A percentile compares a stretch with the other conserved stretches of the same genome.
Evolutionary conservation across 2,329 filamentous ascomycete species (phyloP).

Genomic region (Botrytis porri): DNA sequence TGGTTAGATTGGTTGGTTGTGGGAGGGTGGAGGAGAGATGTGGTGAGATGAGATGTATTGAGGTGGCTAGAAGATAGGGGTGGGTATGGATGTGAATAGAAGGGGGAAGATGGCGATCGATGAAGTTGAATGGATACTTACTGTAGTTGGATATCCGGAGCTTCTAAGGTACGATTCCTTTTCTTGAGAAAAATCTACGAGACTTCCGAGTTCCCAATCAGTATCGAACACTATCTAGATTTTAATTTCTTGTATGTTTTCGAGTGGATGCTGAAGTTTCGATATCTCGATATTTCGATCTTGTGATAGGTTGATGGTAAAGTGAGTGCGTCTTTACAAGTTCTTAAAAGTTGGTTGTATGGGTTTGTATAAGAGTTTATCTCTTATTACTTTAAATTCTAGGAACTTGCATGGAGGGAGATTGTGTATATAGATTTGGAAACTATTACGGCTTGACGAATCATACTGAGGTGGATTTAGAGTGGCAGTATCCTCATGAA

Average conservation of each 20-base stretch:
- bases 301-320: not conserved
- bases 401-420: rapidly evolving
- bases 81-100: not conserved
- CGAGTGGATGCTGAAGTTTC: not conserved
- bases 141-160: rapidly evolving
- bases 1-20: not conserved
- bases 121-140: not conserved
- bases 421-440: not conserved
- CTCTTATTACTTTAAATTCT: not conserved
- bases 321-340: not conserved
- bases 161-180: rapidly evolving
- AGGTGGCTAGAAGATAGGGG: rapidly evolving
- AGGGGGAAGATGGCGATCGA: not conserved
- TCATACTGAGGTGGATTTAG: rapidly evolving
- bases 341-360: not conserved
- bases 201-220: not conserved
- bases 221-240: rapidly evolving
- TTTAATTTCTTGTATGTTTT: not conserved
- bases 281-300: not conserved
- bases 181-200: not conserved
- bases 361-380: not conserved
- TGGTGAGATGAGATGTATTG: too few relatives aligned
- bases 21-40: not conserved
- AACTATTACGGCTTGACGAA: not conserved
- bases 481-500: not conserved